Evolutionary conservation across 2,329 filamentous ascomycete genomes (phyloP).

Genomic region (Aspergillus alliaceus): DNA sequence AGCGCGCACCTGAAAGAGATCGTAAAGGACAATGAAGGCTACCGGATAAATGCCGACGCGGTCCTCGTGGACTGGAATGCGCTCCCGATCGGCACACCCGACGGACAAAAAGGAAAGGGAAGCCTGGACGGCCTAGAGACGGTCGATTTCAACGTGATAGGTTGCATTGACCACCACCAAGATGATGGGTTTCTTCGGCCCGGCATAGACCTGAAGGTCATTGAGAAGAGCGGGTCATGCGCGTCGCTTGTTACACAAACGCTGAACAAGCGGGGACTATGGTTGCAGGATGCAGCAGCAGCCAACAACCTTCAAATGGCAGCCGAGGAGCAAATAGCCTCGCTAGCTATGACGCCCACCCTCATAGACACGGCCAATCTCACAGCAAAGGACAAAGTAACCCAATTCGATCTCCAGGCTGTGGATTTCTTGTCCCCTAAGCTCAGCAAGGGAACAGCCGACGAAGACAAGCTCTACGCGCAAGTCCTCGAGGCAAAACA

Average conservation of each 20-base stretch:
- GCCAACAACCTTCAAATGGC: constrained; percentile 36
- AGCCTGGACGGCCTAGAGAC: constrained; percentile 49
- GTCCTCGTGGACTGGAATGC: constrained; percentile 49
- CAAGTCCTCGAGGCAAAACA: constrained; percentile 56
- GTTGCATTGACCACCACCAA: constrained; percentile 63
- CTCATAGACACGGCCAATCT: constrained; percentile 48
- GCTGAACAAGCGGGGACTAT: constrained; percentile 47
- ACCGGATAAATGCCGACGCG: constrained; percentile 21
- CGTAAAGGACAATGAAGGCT: not conserved
- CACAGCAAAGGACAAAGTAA: constrained; percentile 45
- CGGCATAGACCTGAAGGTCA: constrained; percentile 49
- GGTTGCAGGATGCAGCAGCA: constrained; percentile 31
- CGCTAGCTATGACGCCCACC: constrained; percentile 43
- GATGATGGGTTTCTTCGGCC: constrained; percentile 55
- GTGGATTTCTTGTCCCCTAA: not conserved
- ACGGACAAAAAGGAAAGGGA: constrained; percentile 49
- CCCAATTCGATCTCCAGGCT: constrained; percentile 39
- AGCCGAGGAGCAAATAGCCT: constrained; percentile 33
- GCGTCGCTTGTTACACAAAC: constrained; percentile 57
- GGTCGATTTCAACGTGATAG: constrained; percentile 45
- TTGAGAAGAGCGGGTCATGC: constrained; percentile 60
- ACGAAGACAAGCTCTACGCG: constrained; percentile 45
- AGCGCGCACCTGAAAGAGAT: constrained; percentile 20
- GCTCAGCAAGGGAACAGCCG: constrained; percentile 14
- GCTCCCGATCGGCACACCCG: constrained; percentile 40